These are phyloP conservation scores for Mycena leptocephala DNA, from an alignment of 768 basidiomycete genomes.

Conservation along the genomic window DNA sequence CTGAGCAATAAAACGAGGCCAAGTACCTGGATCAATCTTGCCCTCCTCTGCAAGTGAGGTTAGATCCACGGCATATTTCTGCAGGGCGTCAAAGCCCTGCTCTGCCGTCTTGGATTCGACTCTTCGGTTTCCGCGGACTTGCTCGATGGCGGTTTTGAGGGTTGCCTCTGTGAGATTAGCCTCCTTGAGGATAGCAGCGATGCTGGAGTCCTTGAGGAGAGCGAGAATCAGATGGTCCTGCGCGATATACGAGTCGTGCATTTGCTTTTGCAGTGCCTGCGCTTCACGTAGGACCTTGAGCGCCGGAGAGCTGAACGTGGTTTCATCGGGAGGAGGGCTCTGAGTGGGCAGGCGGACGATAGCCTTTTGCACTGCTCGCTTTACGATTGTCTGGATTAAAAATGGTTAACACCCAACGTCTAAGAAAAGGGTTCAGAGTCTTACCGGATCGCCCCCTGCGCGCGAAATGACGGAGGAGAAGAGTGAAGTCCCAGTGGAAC, in stretches of 20 bases:
- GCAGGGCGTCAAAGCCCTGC: slow-evolving; percentile 93
- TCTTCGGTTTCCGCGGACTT: slow-evolving; percentile 86
- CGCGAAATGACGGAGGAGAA: slow-evolving; percentile 86
- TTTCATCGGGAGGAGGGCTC: slow-evolving; percentile 89
- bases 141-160: slow-evolving; percentile 84
- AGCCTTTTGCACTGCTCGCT: slow-evolving; percentile 80
- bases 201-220: slow-evolving; percentile 80
- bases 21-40: slow-evolving; percentile 84
- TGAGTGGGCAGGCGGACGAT: slow-evolving; percentile 90
- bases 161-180: slow-evolving; percentile 79
- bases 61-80: slow-evolving; percentile 91
- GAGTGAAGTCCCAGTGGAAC: slow-evolving; percentile 65
- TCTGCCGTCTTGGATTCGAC: slow-evolving; percentile 92
- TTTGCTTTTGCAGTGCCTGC: slow-evolving; percentile 80
- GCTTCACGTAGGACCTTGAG: slow-evolving; percentile 83
- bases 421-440: slow-evolving; percentile 42
- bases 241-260: slow-evolving; percentile 94
- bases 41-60: slow-evolving; percentile 92
- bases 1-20: neutral
- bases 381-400: slow-evolving; percentile 65
- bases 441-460: slow-evolving; percentile 89
- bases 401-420: neutral
- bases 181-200: slow-evolving; percentile 83
- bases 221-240: slow-evolving; percentile 94
- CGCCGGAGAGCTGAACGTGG: slow-evolving; percentile 70